phyloP scores from a whole-genome alignment of 805 yeast genomes.

The Candida germanica region DNA sequence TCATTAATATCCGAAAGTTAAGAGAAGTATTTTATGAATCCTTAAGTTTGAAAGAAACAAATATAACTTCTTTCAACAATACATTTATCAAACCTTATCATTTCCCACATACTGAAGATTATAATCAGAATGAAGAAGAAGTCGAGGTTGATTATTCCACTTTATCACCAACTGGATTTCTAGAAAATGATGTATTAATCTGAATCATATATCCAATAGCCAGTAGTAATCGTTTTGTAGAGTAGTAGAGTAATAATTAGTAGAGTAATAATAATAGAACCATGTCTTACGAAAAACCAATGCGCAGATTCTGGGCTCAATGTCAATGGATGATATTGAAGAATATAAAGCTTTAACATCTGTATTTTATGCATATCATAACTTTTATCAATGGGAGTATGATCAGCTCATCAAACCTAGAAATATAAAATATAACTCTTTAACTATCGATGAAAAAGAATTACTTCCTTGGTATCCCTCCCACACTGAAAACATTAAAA shows the following conservation, averaged over 20 bases:
- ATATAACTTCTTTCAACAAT: conserved; percentile 13
- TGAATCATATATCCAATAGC: too few species aligned
- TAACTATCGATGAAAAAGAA: conserved; percentile 38
- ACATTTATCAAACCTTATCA: conserved; percentile 16
- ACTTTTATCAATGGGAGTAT: conserved; percentile 31
- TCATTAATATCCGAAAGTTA: conserved; percentile 21
- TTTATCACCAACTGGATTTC: conserved; percentile 13
- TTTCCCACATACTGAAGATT: conserved; percentile 12
- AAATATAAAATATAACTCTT: conserved; percentile 19
- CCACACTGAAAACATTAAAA: conserved; percentile 38
- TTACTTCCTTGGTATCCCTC: conserved; percentile 50
- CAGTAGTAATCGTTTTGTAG: too few species aligned
- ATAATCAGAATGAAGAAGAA: conserved; percentile 5
- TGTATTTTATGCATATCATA: conserved; percentile 33
- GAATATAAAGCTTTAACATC: conserved; percentile 37
- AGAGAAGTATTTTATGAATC: conserved; percentile 12
- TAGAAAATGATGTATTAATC: conserved; percentile 11
- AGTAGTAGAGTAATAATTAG: too few species aligned
- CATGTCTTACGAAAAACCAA: too few species aligned
- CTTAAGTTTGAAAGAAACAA: conserved; percentile 10
- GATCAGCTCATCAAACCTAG: conserved; percentile 34
- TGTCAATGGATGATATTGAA: conserved; percentile 24
- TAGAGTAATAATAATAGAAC: too few species aligned
- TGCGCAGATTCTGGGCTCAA: too few species aligned
- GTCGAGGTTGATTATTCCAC: conserved; percentile 14